Evolutionary conservation across 108 stramenopile genomes (phyloP), one percentile per base, ranked within the genome.

Genomic region (Tribonema minus): DNA sequence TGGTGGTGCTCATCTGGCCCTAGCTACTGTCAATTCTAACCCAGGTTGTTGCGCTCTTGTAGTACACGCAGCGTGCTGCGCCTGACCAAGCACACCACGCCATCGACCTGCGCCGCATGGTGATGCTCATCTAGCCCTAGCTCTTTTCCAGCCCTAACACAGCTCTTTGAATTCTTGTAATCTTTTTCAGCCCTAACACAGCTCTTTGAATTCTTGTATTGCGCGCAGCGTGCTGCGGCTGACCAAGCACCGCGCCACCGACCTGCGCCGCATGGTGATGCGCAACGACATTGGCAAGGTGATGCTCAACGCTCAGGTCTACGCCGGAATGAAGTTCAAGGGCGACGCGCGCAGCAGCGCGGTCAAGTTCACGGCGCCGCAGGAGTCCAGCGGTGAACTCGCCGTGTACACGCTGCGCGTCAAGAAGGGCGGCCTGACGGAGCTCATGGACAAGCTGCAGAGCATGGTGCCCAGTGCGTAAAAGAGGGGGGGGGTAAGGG

Each of bases 201-300:
- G 15, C 9, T n/a, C n/a, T n/a, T n/a, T n/a, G n/a, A n/a, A n/a
- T n/a, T n/a, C n/a, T n/a, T n/a, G n/a, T n/a, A n/a, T n/a, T n/a
- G 20, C 46, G 46, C 9, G 20, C 46, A 54, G 46, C 20, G 46
- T 68, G 37, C 71, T 77, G 34, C 46, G 76, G 12, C 37, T 68
- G 68, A 77, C 63, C 61, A 70, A 61, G 67, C 54, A 77, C 46
- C 20, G 12, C 25, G 30, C 59, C 20, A 58, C 36, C 30, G 67
- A 54, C 9, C 1, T 23, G 20, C 54, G 76, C 9, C 65, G 76
- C 3, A 30, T 77, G n/a, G 46, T 77, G 60, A 65, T 77, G 35
- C 46, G 76, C 54, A 77, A 77, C 58, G 76, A 77, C 68, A 77
- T 77, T 37, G 76, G 76, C 76, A 77, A 77, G 30, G 76, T 76